These are phyloP conservation scores for Penicillium coprophilum DNA, from an alignment of 495 filamentous ascomycete species.

Conservation along the genomic window DNA sequence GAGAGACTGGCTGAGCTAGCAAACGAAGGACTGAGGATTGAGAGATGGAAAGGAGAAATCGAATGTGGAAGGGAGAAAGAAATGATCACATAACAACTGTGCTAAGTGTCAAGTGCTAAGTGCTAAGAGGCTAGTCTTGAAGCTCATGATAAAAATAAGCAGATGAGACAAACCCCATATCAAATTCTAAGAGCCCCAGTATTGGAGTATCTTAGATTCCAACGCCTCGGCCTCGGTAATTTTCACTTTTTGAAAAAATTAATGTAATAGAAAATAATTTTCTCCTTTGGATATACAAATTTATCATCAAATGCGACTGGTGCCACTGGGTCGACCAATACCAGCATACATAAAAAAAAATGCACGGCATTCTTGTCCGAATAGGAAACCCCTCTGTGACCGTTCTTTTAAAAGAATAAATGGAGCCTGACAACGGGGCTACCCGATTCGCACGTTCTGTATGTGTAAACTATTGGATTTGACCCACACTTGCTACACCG, in stretches of 20 bases:
- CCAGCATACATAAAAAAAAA: background rate
- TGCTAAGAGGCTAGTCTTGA: constrained; percentile 11
- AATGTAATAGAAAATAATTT: background rate
- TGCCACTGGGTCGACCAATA: constrained; percentile 8
- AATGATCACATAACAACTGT: constrained; percentile 1
- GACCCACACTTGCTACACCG: constrained; percentile 3
- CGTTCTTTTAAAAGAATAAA: background rate
- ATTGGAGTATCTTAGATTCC: background rate
- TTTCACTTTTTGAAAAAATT: background rate
- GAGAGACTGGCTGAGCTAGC: background rate
- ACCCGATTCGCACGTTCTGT: background rate
- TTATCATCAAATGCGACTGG: background rate
- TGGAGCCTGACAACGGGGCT: constrained; percentile 4
- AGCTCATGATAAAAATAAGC: constrained; percentile 14
- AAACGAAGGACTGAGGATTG: background rate
- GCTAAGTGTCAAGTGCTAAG: background rate
- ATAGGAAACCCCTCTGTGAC: background rate
- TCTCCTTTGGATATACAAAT: background rate
- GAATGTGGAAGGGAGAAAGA: background rate
- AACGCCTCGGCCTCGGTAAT: background rate
- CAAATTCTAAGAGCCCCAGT: constrained; percentile 3
- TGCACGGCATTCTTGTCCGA: background rate
- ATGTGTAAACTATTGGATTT: background rate
- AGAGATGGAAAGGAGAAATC: constrained; percentile 1
- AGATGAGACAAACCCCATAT: constrained; percentile 10